Conservation (phyloP, 1,139 yeast genomes). For the Lodderomyces parapsilosis region DNA sequence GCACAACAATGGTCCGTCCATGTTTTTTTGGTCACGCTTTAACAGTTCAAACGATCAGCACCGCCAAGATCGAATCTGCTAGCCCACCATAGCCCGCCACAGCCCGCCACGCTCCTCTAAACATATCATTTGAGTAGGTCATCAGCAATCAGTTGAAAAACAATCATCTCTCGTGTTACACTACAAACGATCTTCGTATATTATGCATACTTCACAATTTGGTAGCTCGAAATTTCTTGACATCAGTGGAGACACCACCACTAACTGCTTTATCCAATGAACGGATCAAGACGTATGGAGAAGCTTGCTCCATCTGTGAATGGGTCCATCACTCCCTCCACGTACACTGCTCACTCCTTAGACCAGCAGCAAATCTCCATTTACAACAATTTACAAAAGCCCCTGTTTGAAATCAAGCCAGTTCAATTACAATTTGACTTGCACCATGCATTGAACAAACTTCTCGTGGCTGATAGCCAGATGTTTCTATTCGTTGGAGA, state of each 20-base stretch:
- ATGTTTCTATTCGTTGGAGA: conserved; percentile 34
- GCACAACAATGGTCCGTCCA: no score
- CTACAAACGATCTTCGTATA: no score
- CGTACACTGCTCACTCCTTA: conserved; percentile 14
- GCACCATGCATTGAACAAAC: conserved; percentile 22
- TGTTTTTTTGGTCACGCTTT: no score
- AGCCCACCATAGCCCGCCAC: no score
- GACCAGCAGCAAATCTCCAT: conserved; percentile 15
- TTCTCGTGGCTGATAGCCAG: conserved; percentile 30
- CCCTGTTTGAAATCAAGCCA: conserved; percentile 36
- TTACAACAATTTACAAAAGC: conserved; percentile 18
- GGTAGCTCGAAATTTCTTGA: not conserved
- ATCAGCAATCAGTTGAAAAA: no score
- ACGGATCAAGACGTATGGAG: not conserved
- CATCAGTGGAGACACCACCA: not conserved
- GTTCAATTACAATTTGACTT: conserved; percentile 45
- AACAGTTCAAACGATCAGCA: no score
- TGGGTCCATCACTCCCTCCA: conserved; percentile 8
- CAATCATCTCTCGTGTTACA: no score
- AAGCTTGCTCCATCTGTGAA: conserved; percentile 4
- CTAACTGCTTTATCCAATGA: not conserved
- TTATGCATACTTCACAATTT: not conserved
- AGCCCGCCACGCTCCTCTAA: no score
- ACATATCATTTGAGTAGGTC: no score
- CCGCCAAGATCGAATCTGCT: no score